Base-by-base conservation (phyloP, 768 basidiomycete genomes). In the Lentinula sp. region DNA sequence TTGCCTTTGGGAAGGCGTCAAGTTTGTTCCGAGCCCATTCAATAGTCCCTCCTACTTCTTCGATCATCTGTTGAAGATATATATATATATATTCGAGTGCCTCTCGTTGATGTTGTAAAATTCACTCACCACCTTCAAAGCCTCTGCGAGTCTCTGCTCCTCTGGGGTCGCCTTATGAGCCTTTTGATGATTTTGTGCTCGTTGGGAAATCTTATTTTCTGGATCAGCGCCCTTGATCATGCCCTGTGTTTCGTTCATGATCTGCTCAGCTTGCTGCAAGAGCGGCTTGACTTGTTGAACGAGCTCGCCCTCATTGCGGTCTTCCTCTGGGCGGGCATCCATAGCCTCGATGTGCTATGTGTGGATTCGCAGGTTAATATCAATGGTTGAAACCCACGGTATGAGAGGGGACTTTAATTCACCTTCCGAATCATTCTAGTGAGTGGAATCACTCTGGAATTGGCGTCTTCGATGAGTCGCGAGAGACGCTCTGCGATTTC, bases 111-210 rank as follows among this genome's bases (percentile, higher is more conserved):
- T 39, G 13, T 6, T 36, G 9, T n/a, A 15, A 28, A n/a, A 33
- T n/a, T 35, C 33, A 60, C 72, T 57, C 62, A 75, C 74, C 9
- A 70, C 65, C 68, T 74, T 76, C 61, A 76, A 61, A 4, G 73
- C 72, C 54, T 76, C 74, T 1, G 75, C 75, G 36, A 77, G 71
- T 8, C 75, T 69, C 55, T 76, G 74, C 51, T 77, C 76, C 46
- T 76, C 71, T 3, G 73, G 72, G 0, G 73, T 68, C 8, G 76
- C 76, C 42, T 69, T 72, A 61, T 76, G 76, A 53, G 76, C 74
- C 35, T 70, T 65, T 64, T 67, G 66, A 53, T 74, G 72, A 10
- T 73, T 64, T 62, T 72, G 70, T 12, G 75, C 74, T 52, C 68
- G 68, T 62, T 74, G 73, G 28, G 67, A 66, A 23, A 76, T 61